Evolutionary conservation across 2,329 filamentous ascomycete genomes (phyloP), one percentile per base, ranked within the genome.

Genomic region (Colletotrichum karsti): DNA sequence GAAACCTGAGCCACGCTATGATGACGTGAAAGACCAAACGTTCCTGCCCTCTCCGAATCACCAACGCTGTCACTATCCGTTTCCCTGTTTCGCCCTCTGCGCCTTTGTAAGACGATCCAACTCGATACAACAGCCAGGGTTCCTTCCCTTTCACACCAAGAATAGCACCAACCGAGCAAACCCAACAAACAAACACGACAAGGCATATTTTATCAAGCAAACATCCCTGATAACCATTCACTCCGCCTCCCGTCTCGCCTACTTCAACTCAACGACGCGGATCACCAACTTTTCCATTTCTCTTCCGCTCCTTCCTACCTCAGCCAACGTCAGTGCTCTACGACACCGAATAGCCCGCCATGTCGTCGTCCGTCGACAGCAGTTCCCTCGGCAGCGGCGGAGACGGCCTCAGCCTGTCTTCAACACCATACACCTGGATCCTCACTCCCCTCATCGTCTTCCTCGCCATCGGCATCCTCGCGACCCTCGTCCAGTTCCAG

Each of bases 391-490:
- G 59, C 37, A 44, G 46, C 13, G 42, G 54, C 13, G 24, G 22
- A 18, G 33, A 26, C 28, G 24, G 55, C 7, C 46, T 24, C 46
- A 70, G 72, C 30, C 74, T 84, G 4, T 79, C 82, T 59, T 79
- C 82, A 67, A 83, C 85, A 71, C 87, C 87, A 70, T 87, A 89
- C 76, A 82, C 87, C 71, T 89, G 88, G 78, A 81, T 90, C 53
- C 81, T 86, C 26, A 79, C 90, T 24, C 79, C 84, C 12, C 73
- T 88, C 54, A 77, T 82, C 63, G 74, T 86, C 65, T 79, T 84
- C 50, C 75, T 83, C 5, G 63, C 86, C 4, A 53, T 85, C 30
- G 77, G 75, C 60, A 63, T 81, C 48, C 70, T 80, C 24, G 74
- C 79, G 13, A 71, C 81, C 15, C 81, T 84, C 69, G 74, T 86